Evolutionary conservation across 768 basidiomycete genomes (phyloP).

Genomic region (Phallus indusiatus): DNA sequence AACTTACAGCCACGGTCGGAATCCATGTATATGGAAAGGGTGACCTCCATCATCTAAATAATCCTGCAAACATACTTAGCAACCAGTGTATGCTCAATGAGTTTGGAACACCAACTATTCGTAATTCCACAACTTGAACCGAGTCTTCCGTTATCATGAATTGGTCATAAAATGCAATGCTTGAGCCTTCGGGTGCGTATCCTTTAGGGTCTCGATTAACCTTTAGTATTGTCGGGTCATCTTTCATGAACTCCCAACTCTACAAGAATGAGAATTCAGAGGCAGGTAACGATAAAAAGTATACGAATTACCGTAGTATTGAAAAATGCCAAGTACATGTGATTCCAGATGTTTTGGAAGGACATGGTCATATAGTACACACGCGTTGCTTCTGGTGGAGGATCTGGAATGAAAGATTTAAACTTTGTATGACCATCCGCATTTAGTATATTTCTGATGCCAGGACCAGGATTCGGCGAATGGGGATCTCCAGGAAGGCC

Average conservation of each 20-base stretch:
- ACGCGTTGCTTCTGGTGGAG: slow-evolving; percentile 3
- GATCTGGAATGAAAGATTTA: neutral
- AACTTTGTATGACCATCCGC: neutral
- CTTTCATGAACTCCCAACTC: slow-evolving; percentile 6
- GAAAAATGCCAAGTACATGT: slow-evolving; percentile 21
- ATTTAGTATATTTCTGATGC: neutral
- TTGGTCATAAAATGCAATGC: slow-evolving; percentile 8
- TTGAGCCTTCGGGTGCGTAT: neutral
- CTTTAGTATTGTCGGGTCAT: neutral
- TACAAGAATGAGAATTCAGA: neutral
- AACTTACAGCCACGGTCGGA: neutral
- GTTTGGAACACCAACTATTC: slow-evolving; percentile 1
- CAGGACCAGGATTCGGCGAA: slow-evolving; percentile 1
- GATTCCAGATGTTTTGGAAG: slow-evolving; percentile 17
- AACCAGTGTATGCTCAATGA: neutral
- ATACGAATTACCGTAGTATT: slow-evolving; percentile 18
- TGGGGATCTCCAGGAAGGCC: slow-evolving; percentile 1
- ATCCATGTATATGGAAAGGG: neutral
- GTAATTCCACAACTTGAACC: slow-evolving; percentile 10
- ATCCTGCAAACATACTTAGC: neutral
- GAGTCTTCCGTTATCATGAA: slow-evolving; percentile 10
- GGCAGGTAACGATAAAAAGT: neutral
- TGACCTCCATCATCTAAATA: neutral
- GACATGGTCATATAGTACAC: slow-evolving; percentile 14
- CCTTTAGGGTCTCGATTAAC: neutral